phyloP scores from a whole-genome alignment of 2,329 filamentous ascomycete genomes.

The Fusarium incarnatum region DNA sequence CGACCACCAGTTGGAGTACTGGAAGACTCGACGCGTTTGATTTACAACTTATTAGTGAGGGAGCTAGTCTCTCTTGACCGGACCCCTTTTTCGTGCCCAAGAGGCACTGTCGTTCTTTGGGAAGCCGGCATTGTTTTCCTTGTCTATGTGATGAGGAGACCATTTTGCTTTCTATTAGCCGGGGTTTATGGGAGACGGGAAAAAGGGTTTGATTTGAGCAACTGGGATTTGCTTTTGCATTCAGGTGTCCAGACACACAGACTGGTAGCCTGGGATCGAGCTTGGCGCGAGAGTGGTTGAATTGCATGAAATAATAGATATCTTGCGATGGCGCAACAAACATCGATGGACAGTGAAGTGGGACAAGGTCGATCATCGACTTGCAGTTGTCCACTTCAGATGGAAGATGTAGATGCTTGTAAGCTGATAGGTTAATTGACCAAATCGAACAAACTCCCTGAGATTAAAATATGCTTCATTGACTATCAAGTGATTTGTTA shows the following conservation, averaged over 20 bases:
- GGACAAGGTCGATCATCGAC: slow-evolving; percentile 11
- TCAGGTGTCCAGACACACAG: slow-evolving; percentile 23
- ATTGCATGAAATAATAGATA: slow-evolving; percentile 39
- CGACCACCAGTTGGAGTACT: slow-evolving; percentile 42
- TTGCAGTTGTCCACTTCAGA: slow-evolving; percentile 19
- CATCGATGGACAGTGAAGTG: slow-evolving; percentile 13
- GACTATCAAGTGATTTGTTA: slow-evolving; percentile 1
- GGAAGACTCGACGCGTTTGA: slow-evolving; percentile 36
- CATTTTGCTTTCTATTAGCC: slow-evolving; percentile 39
- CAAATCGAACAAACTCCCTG: slow-evolving; percentile 20
- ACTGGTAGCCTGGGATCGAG: slow-evolving; percentile 28
- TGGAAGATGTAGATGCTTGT: slow-evolving; percentile 37
- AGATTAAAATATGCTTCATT: background rate
- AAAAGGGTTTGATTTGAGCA: slow-evolving; percentile 47
- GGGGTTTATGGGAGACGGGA: slow-evolving; percentile 38
- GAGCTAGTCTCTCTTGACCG: slow-evolving; percentile 30
- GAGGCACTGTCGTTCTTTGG: slow-evolving; percentile 36
- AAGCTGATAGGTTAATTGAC: slow-evolving; percentile 39
- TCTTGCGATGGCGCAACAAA: slow-evolving; percentile 25
- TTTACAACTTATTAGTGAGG: slow-evolving; percentile 39
- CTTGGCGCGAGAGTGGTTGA: slow-evolving; percentile 36
- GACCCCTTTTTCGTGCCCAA: slow-evolving; percentile 27
- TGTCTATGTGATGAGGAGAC: slow-evolving; percentile 22
- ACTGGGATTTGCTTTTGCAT: slow-evolving; percentile 43
- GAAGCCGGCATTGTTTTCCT: slow-evolving; percentile 32